phyloP scores from a whole-genome alignment of 768 basidiomycete genomes.

The Terana coerulea region DNA sequence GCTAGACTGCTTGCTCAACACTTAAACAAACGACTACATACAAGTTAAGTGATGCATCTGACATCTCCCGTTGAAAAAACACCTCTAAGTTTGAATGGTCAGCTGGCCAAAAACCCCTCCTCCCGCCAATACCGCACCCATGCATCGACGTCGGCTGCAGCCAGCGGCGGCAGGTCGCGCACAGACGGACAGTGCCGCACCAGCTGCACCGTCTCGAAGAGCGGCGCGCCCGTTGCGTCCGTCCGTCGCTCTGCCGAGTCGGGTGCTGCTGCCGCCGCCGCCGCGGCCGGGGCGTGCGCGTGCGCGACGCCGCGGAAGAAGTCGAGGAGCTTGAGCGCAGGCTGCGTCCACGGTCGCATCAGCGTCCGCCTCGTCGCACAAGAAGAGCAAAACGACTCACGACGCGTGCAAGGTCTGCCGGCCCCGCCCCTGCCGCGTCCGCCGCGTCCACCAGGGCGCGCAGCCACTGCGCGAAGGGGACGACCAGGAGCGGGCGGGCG shows the following conservation, averaged over 20 bases:
- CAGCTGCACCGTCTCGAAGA: neutral
- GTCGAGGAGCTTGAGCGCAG: constrained; percentile 1
- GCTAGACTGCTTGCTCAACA: too few species aligned
- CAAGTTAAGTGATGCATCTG: too few species aligned
- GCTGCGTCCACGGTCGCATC: neutral
- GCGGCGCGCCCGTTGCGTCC: neutral
- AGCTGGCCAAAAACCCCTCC: constrained; percentile 7
- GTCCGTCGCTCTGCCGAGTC: neutral
- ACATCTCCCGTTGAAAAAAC: too few species aligned
- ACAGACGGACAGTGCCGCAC: neutral
- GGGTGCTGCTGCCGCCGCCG: neutral
- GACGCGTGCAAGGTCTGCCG: constrained; percentile 1
- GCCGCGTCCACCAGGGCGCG: neutral
- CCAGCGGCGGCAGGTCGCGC: neutral
- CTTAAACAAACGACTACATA: too few species aligned
- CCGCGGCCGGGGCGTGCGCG: neutral
- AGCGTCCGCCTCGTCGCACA: neutral
- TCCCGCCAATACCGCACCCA: constrained; percentile 9
- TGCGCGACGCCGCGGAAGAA: neutral
- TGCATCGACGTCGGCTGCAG: neutral
- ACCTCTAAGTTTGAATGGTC: too few species aligned
- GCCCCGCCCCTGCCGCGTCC: neutral
- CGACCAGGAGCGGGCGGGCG: neutral
- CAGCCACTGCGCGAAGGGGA: constrained; percentile 11
- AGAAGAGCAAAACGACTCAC: neutral